Base-by-base conservation (phyloP, 176 grass and related monocot genomes). In the Thalia dealbata region DNA sequence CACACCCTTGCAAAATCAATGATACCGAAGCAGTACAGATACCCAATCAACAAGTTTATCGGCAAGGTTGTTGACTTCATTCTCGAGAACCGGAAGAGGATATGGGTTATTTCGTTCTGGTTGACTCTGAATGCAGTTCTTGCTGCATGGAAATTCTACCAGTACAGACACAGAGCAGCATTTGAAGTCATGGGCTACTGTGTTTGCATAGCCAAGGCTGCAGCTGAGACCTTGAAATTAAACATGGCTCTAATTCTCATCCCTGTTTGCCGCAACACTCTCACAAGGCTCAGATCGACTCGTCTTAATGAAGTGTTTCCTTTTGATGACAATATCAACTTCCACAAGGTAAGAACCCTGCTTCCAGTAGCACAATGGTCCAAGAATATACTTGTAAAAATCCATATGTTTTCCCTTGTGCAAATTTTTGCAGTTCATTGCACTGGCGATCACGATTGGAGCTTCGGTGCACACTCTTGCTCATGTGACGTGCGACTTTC, bases 241-340 rank as follows among this genome's bases (percentile, higher is more conserved):
- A 99, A 99, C 78, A 99, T 99, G 95, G 95, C 95, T 59, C 81
- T 99, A 46, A 99, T 99, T 83, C 83, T 99, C 44, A 52, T 99
- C 28, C 90, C 95, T 4, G 90, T 99, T n/a, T 99, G 95, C 83
- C 88, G 95, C 76, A 99, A 99, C 78, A 99, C 95, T 0, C 87
- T 99, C 75, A 95, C 95, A 41, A 82, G 78, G 48, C 87, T 99
- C 72, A 84, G 95, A 75, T 95, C 90, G 59, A 99, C 89, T 6
- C 71, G 56, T 16, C 83, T 99, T 62, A 79, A 83, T 75, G 61
- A 64, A 16, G 77, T 99, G 67, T 81, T 99, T 16, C 90, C 95
- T 29, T 99, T 99, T 23, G 95, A 99, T 58, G 95, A 99, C 78
- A 99, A 99, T 76, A 95, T 99, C 83, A 99, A 99, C 76, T 95